Base-by-base conservation (phyloP, 2,329 filamentous ascomycete genomes). In the Ciborinia camelliae region DNA sequence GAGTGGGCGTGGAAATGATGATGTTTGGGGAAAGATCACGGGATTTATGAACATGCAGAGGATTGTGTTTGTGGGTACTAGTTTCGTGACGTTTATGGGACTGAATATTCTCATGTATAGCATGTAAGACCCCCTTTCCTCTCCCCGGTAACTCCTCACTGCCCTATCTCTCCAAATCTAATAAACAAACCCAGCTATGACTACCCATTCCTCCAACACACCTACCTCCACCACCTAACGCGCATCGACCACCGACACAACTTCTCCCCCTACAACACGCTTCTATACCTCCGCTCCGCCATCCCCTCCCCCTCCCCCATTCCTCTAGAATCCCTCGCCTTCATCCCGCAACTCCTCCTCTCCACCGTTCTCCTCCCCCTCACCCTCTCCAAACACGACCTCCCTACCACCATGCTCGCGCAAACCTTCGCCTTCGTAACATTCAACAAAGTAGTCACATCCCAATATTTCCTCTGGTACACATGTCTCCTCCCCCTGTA, bases 391-490 rank as follows among this genome's bases (percentile, higher is more conserved):
- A 96, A 94, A 75, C 90, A 86, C 71, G 88, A 95, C 72, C 83
- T 99, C 0, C 83, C 93, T 0, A 85, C 87, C 0, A 89, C 91
- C 6, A 93, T 98, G 90, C 84, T 98, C 67, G 92, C 91, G 4
- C 95, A 99, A 78, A 98, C 95, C 0, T 97, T 97, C 78, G 91
- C 94, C 0, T 99, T 99, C 77, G 95, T 98, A 4, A 89, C 92
- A 0, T 98, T 98, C 72, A 99, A 99, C 80, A 99, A 99, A 80
- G 95, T 99, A 58, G 30, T 47, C 41, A 58, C 55, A 20, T 58
- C 50, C 15, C 50, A 97, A 92, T 99, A 99, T 76, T 99, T 99
- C 77, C 84, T 99, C 58, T 99, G 95, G 95, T 98, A 99, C 77
- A 88, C 97, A 77, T 86, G 97, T 69, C 91, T 99, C 71, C 81